Base-by-base conservation (phyloP, 768 basidiomycete genomes). In the Termitomyces bulborhizus region DNA sequence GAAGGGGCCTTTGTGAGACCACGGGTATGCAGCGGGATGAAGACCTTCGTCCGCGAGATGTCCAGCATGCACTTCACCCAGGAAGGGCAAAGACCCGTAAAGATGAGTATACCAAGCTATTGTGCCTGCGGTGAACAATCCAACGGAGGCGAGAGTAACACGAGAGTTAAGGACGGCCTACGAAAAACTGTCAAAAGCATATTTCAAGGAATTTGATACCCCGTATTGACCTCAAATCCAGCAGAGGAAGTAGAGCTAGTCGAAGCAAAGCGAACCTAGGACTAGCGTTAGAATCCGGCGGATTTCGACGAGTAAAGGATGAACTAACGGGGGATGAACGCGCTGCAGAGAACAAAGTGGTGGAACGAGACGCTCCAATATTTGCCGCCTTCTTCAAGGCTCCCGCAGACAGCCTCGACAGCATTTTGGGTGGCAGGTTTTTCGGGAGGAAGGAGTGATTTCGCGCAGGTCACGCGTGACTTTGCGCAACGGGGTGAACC, bases 101-200 rank as follows among this genome's bases (percentile, higher is more conserved):
- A 94, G 82, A 70, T 94, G 88, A 64, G 91, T 87, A 78, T 99
- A 99, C 93, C 93, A 97, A 53, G 92, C 93, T 70, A 97, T 82
- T 46, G 96, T 88, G 58, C 97, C 97, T 58, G 75, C 89, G 46
- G 94, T 82, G 68, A 90, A 71, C 55, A 86, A 74, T 47, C 90
- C 84, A 58, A 85, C 84, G 46, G 93, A 85, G 54, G 83, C 82
- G 58, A 92, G 80, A 26, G 89, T 81, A 55, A 84, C 77, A 67
- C 85, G 86, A 54, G 91, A 92, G 66, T 76, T 80, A 61, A 85
- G 62, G 59, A 87, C 67, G 13, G 86, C 76, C 90, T 92, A 54
- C 26, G 49, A 62, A 37, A 50, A 47, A 16, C 43, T 15, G 34
- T 39, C 9, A 4, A 16, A 36, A 18, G 42, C 21, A 15, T 18